Percentiles rank a stretch among this genome's conserved stretches.
Evolutionary conservation across 495 filamentous ascomycete genomes (phyloP).

Genomic region (Symbiotaphrina buchneri): DNA sequence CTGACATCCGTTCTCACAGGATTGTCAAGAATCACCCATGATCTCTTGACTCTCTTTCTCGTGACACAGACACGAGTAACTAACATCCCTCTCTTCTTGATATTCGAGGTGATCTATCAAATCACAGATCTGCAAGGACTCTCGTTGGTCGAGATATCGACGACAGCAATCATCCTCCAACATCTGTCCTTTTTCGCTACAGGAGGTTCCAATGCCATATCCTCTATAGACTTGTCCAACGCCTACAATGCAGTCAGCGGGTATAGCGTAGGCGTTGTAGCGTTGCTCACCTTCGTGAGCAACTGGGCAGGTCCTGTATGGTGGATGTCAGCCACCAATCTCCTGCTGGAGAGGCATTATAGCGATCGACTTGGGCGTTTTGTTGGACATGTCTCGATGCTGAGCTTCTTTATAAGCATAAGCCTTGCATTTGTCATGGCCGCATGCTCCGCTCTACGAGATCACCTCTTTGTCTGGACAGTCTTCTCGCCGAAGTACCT

Average conservation of each 20-base stretch:
- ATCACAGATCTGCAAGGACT: conserved; percentile 26
- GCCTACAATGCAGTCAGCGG: conserved; percentile 63
- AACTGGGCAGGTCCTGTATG: conserved; percentile 90
- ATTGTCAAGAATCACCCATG: conserved; percentile 23
- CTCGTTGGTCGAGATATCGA: conserved; percentile 28
- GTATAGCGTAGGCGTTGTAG: conserved; percentile 47
- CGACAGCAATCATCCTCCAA: conserved; percentile 44
- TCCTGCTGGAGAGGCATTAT: conserved; percentile 29
- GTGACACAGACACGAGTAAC: conserved; percentile 67
- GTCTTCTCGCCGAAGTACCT: conserved; percentile 96
- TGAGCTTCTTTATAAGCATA: conserved; percentile 42
- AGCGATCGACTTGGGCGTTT: no score
- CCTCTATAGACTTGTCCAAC: conserved; percentile 60
- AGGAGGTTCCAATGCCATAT: conserved; percentile 82
- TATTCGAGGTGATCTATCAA: conserved; percentile 36
- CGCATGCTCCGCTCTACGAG: conserved; percentile 63
- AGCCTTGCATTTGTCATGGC: conserved; percentile 56
- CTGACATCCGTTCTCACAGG: conserved; percentile 3
- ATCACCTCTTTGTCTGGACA: conserved; percentile 96
- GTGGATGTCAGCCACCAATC: conserved; percentile 42
- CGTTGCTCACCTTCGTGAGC: conserved; percentile 55
- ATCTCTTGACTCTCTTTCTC: conserved; percentile 53
- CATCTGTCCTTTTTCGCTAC: conserved; percentile 72
- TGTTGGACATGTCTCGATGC: conserved; percentile 23
- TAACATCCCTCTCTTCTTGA: conserved; percentile 64